Evolutionary conservation across 2,329 filamentous ascomycete genomes (phyloP), one percentile per base, ranked within the genome.

Genomic region (Mycosphaerella sp.): DNA sequence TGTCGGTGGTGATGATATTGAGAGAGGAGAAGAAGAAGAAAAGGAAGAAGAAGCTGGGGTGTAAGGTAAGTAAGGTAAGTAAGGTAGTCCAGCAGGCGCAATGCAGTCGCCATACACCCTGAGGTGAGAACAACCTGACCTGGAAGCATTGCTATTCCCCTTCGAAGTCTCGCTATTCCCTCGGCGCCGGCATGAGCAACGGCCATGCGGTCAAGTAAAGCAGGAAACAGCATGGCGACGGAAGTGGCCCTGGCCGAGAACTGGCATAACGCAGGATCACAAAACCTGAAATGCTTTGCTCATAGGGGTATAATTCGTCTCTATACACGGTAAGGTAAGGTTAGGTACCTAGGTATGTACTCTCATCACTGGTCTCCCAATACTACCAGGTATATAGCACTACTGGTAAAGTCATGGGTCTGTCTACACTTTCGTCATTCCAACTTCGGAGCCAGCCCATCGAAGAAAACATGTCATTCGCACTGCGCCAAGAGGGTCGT

Each of bases 381-480:
- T 5, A 25, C 21, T 34, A 8, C 8, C 10, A 6, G 28, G 6
- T 34, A 34, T n/a, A 34, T 13, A 34, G 9, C 9, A 34, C 9
- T 8, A 34, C 10, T 34, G 9, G 13, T 25, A 13, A 21, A 6
- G 12, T 32, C 14, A n/a, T 25, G 39, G 30, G 1, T 21, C 17
- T 41, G 8, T 13, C 39, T 41, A 21, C 9, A 21, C 39, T 34
- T 12, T 34, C 17, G 8, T 41, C 17, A 21, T 32, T 35, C 25
- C 45, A 41, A 36, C 45, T 48, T 48, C 36, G 37, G 14, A 41
- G 36, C 36, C 45, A 32, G 36, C 36, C 36, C 37, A 48, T 48
- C 45, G 45, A 48, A 41, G 45, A 41, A 39, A 48, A n/a, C n/a
- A n/a, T n/a, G 18, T 18, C 17, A 21, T 37, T 40, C 32, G 25